Conservation (phyloP, 2,329 filamentous ascomycete genomes). For the Fusarium pininemorale region DNA sequence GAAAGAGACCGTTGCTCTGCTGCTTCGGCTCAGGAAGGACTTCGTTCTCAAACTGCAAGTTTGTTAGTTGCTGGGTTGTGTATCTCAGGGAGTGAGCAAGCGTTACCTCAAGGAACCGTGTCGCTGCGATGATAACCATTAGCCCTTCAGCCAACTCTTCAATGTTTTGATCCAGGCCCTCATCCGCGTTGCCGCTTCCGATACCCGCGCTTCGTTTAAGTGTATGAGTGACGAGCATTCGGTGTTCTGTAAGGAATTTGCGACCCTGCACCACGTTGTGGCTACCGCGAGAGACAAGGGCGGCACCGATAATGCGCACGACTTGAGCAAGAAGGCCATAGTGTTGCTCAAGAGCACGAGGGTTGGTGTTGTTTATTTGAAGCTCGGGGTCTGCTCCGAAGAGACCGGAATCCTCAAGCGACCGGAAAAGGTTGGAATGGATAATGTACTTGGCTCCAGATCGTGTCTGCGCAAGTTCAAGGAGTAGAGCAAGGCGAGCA, state of each 20-base stretch:
- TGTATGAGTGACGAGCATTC: slow-evolving; percentile 84
- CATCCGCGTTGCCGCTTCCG: slow-evolving; percentile 57
- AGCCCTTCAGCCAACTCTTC: slow-evolving; percentile 85
- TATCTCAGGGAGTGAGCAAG: neutral
- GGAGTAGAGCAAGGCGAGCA: slow-evolving; percentile 81
- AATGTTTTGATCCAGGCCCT: slow-evolving; percentile 67
- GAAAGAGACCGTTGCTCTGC: slow-evolving; percentile 51
- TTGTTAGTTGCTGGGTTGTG: slow-evolving; percentile 24
- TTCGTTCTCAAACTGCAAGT: slow-evolving; percentile 54
- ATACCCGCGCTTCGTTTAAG: slow-evolving; percentile 91
- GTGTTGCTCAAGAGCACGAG: slow-evolving; percentile 78
- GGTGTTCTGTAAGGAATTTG: slow-evolving; percentile 82
- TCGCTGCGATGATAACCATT: slow-evolving; percentile 82
- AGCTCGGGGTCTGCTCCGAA: slow-evolving; percentile 94
- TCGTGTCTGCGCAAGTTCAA: slow-evolving; percentile 84
- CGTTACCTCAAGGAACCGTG: slow-evolving; percentile 85
- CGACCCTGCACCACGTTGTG: slow-evolving; percentile 85
- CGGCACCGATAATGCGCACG: slow-evolving; percentile 82
- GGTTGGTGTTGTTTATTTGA: slow-evolving; percentile 78
- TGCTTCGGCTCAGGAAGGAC: slow-evolving; percentile 46
- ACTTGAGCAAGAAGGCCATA: slow-evolving; percentile 85
- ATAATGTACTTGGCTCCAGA: slow-evolving; percentile 88
- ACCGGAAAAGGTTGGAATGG: slow-evolving; percentile 86
- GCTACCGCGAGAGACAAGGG: slow-evolving; percentile 81
- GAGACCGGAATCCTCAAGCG: slow-evolving; percentile 82